Percentiles rank a stretch among this genome's conserved stretches.
phyloP scores from a whole-genome alignment of 208 protist genomes.

The Trypanosoma melophagium region DNA sequence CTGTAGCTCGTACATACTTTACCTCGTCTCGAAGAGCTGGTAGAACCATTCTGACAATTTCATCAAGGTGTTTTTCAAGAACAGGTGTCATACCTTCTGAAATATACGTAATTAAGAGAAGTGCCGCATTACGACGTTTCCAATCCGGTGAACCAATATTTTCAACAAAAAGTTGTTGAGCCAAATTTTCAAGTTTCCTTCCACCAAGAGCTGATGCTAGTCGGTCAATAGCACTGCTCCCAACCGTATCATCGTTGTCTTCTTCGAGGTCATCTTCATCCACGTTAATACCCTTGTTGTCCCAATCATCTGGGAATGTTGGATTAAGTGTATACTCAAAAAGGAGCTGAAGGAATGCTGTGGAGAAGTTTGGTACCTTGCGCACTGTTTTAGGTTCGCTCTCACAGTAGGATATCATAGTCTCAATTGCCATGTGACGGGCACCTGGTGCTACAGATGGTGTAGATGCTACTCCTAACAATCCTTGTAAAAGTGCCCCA shows the following conservation, averaged over 20 bases:
- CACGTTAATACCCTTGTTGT: slow-evolving; percentile 41
- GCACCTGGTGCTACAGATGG: slow-evolving; percentile 43
- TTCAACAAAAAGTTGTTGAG: slow-evolving; percentile 63
- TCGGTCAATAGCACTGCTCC: slow-evolving; percentile 69
- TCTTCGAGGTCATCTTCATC: slow-evolving; percentile 74
- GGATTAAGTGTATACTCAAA: slow-evolving; percentile 83
- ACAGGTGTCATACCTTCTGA: slow-evolving; percentile 65
- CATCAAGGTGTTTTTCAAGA: slow-evolving; percentile 56
- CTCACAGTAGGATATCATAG: slow-evolving; percentile 81
- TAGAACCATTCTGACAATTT: slow-evolving; percentile 54
- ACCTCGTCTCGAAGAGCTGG: slow-evolving; percentile 56
- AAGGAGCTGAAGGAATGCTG: slow-evolving; percentile 80
- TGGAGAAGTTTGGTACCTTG: slow-evolving; percentile 77
- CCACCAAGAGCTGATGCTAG: slow-evolving; percentile 72
- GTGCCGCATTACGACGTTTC: slow-evolving; percentile 72
- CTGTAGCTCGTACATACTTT: slow-evolving; percentile 77
- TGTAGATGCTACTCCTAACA: slow-evolving; percentile 76
- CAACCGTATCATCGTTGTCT: slow-evolving; percentile 63
- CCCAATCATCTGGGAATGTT: slow-evolving; percentile 67
- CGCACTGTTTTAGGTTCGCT: slow-evolving; percentile 70
- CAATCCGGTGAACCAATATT: slow-evolving; percentile 73
- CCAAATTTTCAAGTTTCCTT: slow-evolving; percentile 68
- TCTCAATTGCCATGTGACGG: slow-evolving; percentile 83
- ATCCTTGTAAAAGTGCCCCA: slow-evolving; percentile 48
- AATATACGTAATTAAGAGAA: slow-evolving; percentile 73